These are phyloP conservation scores for Fraxinus nigra DNA, from an alignment of 305 asterid genomes.

Conservation along the genomic window DNA sequence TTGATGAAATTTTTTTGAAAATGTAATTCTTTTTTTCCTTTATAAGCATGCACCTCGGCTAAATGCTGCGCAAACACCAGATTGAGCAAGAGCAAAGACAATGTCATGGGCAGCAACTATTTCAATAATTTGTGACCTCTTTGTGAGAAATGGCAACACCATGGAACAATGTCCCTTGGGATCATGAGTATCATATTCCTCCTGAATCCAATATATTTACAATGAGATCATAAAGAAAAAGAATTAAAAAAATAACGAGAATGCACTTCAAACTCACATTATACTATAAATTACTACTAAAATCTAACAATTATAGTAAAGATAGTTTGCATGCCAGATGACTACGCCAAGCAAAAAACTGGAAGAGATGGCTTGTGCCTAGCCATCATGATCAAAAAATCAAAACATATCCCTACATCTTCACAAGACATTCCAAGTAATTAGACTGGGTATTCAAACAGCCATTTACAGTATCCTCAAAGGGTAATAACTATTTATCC, in stretches of 20 bases:
- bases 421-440: not conserved
- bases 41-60: slow-evolving; percentile 58
- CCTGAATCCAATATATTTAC: slow-evolving; percentile 44
- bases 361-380: not conserved
- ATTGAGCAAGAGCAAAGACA: slow-evolving; percentile 98
- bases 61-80: slow-evolving; percentile 99
- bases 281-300: not conserved
- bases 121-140: slow-evolving; percentile 86
- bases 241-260: not conserved
- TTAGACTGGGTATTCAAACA: not conserved
- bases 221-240: not conserved
- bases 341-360: not conserved
- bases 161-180: slow-evolving; percentile 73
- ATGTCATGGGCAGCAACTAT: slow-evolving; percentile 97
- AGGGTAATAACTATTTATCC: not conserved
- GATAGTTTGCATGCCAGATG: not conserved
- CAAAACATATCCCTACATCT: not conserved
- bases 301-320: not conserved
- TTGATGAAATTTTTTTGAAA: not conserved
- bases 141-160: slow-evolving; percentile 82
- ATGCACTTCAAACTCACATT: not conserved
- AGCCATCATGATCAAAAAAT: not conserved
- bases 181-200: slow-evolving; percentile 97
- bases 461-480: not conserved
- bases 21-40: not conserved